Percentiles rank a stretch among this genome's conserved stretches.
Conservation (phyloP, 148 eudicot species). For the Drosera capensis region DNA sequence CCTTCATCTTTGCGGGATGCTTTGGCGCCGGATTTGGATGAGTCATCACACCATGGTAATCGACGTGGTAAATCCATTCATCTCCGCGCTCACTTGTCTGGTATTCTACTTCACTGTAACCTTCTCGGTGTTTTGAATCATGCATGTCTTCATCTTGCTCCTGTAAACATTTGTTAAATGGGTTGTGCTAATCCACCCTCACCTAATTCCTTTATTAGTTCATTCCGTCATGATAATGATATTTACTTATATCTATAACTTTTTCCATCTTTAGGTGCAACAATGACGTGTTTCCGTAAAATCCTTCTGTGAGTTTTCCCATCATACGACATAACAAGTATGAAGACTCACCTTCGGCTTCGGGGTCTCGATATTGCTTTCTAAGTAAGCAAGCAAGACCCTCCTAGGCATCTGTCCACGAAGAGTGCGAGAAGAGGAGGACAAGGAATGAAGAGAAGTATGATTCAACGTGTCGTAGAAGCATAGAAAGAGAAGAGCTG, state of each 20-base stretch:
- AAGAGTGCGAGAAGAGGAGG: constrained; percentile 3
- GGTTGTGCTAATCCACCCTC: too few relatives aligned
- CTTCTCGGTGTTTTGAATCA: constrained; percentile 5
- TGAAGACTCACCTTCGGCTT: constrained; percentile 15
- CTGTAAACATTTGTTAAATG: constrained; percentile 8
- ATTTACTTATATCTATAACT: too few relatives aligned
- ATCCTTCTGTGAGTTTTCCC: background rate
- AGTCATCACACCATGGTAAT: constrained; percentile 54
- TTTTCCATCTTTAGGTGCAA: background rate
- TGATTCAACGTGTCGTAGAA: background rate
- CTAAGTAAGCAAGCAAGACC: constrained; percentile 9
- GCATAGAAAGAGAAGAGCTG: background rate
- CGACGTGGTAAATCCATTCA: constrained; percentile 37
- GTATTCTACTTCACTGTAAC: constrained; percentile 1
- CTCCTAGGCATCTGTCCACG: constrained; percentile 9
- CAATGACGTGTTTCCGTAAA: background rate
- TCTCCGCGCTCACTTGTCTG: constrained; percentile 10
- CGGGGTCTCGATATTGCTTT: background rate
- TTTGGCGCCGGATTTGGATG: constrained; percentile 48
- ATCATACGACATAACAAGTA: background rate
- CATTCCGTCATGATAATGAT: too few relatives aligned
- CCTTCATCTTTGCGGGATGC: constrained; percentile 25
- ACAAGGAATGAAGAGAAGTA: background rate
- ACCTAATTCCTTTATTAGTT: too few relatives aligned
- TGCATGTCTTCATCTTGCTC: constrained; percentile 10